Evolutionary conservation across 1,284 basidiomycete genomes (phyloP).

Genomic region (Apiotrichum porosum): DNA sequence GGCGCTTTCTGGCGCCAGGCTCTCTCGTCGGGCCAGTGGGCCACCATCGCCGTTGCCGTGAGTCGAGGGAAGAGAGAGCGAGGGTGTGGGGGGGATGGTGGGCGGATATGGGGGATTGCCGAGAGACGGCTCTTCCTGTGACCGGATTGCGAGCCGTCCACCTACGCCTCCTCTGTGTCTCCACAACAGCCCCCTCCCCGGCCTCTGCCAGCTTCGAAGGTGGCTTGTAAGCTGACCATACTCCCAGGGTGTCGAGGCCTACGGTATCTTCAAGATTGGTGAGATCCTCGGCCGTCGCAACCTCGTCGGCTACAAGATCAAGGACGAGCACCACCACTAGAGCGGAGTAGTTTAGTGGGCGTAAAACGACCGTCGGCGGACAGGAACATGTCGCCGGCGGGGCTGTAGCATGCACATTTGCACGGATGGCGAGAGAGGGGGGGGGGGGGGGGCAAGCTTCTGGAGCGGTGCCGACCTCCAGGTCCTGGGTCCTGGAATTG

Average conservation of each 20-base stretch:
- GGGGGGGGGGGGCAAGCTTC: no score
- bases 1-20: conserved; percentile 66
- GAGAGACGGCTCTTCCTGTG: no score
- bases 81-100: conserved; percentile 47
- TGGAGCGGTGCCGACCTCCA: no score
- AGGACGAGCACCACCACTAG: conserved; percentile 22
- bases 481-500: no score
- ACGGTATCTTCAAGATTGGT: conserved; percentile 67
- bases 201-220: no score
- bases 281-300: conserved; percentile 83
- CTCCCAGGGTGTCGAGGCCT: conserved; percentile 53
- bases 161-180: no score
- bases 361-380: background rate
- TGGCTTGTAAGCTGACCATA: background rate
- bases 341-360: background rate
- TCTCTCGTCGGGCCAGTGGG: conserved; percentile 69
- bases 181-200: no score
- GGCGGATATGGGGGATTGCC: no score
- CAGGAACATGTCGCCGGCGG: conserved; percentile 5
- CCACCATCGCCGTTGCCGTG: conserved; percentile 74
- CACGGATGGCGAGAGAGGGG: conserved; percentile 6
- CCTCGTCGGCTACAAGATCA: conserved; percentile 71
- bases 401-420: conserved; percentile 21
- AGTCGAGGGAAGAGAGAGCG: no score
- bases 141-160: no score